Percentiles rank a stretch among this genome's conserved stretches.
These are phyloP conservation scores for Solanum okadae DNA, from an alignment of 257 asterid species.

Conservation along the genomic window DNA sequence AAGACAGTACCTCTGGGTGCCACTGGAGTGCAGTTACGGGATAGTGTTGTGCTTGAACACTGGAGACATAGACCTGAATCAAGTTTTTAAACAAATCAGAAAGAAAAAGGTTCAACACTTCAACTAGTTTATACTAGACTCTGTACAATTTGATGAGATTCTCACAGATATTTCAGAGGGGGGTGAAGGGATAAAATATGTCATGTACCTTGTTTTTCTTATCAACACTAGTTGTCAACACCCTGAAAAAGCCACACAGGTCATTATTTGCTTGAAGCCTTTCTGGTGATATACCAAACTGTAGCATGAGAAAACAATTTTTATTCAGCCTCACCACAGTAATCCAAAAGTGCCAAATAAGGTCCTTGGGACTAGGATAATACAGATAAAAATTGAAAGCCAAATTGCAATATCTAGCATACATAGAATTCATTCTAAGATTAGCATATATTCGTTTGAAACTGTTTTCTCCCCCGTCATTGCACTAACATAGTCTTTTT, in stretches of 20 bases:
- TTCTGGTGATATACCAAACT: slow-evolving; percentile 88
- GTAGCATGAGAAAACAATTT: slow-evolving; percentile 8
- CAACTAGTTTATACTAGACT: not conserved
- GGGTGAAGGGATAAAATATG: not conserved
- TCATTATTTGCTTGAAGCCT: slow-evolving; percentile 37
- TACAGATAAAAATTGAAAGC: not conserved
- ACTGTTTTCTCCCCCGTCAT: not conserved
- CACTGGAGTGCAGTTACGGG: slow-evolving; percentile 89
- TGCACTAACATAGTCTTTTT: not conserved
- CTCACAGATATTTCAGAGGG: not conserved
- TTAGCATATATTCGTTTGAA: not conserved
- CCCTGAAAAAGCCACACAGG: slow-evolving; percentile 53
- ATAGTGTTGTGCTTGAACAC: slow-evolving; percentile 59
- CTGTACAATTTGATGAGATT: not conserved
- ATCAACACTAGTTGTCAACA: slow-evolving; percentile 71
- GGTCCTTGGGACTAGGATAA: not conserved
- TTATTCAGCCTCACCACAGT: not conserved
- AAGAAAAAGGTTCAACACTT: not conserved
- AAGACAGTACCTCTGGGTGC: slow-evolving; percentile 86
- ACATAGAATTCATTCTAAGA: not conserved
- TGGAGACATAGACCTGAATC: slow-evolving; percentile 76
- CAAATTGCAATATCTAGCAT: not conserved
- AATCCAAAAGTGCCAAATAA: not conserved
- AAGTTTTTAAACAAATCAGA: not conserved
- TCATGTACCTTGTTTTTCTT: slow-evolving; percentile 50